Evolutionary conservation across 2,329 filamentous ascomycete genomes (phyloP).

Genomic region (Fusarium redolens): DNA sequence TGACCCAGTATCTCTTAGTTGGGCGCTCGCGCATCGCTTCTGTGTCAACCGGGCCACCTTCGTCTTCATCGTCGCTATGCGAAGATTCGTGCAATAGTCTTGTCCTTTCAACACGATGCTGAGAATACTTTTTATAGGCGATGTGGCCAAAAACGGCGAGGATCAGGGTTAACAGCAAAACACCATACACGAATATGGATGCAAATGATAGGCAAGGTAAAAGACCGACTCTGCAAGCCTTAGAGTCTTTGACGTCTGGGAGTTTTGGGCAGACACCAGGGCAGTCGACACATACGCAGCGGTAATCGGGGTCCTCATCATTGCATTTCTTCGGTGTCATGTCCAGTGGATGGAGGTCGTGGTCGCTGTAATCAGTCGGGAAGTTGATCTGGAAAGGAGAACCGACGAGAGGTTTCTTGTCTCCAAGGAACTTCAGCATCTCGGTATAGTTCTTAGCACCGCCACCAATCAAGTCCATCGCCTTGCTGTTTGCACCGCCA

Average conservation of each 20-base stretch:
- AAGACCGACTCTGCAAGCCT: slow-evolving; percentile 83
- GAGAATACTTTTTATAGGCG: slow-evolving; percentile 78
- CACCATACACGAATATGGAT: slow-evolving; percentile 85
- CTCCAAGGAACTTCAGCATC: slow-evolving; percentile 90
- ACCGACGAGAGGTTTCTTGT: slow-evolving; percentile 84
- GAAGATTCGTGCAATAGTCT: slow-evolving; percentile 85
- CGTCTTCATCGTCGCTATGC: slow-evolving; percentile 92
- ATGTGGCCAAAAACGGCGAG: slow-evolving; percentile 78
- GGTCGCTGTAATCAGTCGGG: slow-evolving; percentile 70
- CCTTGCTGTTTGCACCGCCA: slow-evolving; percentile 89
- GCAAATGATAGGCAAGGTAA: slow-evolving; percentile 95
- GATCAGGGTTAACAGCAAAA: slow-evolving; percentile 76
- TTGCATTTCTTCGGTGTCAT: slow-evolving; percentile 89
- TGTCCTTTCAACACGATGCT: slow-evolving; percentile 83
- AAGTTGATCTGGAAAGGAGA: slow-evolving; percentile 99
- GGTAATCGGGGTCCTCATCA: slow-evolving; percentile 84
- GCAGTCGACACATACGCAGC: slow-evolving; percentile 95
- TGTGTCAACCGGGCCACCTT: slow-evolving; percentile 81
- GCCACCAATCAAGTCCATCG: slow-evolving; percentile 96
- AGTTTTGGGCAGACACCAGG: slow-evolving; percentile 85
- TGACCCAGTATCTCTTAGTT: slow-evolving; percentile 82
- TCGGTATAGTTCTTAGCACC: slow-evolving; percentile 90
- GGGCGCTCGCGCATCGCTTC: slow-evolving; percentile 83
- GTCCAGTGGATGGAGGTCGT: slow-evolving; percentile 76
- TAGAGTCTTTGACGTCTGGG: slow-evolving; percentile 75